phyloP scores from a whole-genome alignment of 2,329 filamentous ascomycete species.

The Zymoseptoria ardabiliae region DNA sequence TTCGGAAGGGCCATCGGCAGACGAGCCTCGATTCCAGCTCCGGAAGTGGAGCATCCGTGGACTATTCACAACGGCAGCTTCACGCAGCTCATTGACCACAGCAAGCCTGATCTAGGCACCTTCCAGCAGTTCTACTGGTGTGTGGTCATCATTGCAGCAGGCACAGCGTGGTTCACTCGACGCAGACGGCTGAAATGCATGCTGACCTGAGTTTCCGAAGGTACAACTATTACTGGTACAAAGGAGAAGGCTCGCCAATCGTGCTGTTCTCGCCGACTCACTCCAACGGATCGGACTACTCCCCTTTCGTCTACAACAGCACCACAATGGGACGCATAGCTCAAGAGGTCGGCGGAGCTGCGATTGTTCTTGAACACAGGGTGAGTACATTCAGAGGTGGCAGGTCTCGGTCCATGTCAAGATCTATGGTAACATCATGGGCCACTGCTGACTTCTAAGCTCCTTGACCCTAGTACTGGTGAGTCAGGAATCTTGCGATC shows the following conservation, averaged over 20 bases:
- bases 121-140: constrained; percentile 48
- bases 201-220: too few relatives aligned
- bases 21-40: background rate
- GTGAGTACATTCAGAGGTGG: too few relatives aligned
- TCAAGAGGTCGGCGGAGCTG: constrained; percentile 48
- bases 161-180: too few relatives aligned
- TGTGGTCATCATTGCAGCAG: too few relatives aligned
- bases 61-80: constrained; percentile 32
- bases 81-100: constrained; percentile 53
- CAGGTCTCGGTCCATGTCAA: too few relatives aligned
- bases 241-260: constrained; percentile 48
- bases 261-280: constrained; percentile 41
- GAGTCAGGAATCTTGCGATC: background rate
- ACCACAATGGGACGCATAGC: constrained; percentile 46
- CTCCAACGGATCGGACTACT: constrained; percentile 39
- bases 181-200: too few relatives aligned
- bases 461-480: constrained; percentile 27
- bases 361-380: constrained; percentile 51
- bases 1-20: background rate
- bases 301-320: constrained; percentile 44
- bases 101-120: constrained; percentile 47
- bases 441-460: too few relatives aligned
- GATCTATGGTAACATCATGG: too few relatives aligned
- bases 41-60: background rate
- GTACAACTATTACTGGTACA: constrained; percentile 46